Evolutionary conservation across 2,329 filamentous ascomycete genomes (phyloP).

Genomic region (Alternaria solani): DNA sequence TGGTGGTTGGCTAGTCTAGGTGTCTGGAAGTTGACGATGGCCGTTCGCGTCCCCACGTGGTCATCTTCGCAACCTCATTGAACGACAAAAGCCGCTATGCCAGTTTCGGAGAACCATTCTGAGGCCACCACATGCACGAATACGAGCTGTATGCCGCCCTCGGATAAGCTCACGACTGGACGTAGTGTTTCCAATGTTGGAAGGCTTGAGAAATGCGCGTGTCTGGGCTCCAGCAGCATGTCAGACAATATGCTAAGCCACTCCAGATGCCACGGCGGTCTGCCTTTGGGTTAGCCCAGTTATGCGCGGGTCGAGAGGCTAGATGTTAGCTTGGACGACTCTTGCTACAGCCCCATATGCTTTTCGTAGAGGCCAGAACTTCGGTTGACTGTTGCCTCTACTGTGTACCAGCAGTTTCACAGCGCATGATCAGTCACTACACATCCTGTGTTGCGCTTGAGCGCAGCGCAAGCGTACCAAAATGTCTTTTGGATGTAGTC

Average conservation of each 20-base stretch:
- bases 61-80: conserved; percentile 30
- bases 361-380: conserved; percentile 19
- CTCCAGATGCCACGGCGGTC: conserved; percentile 16
- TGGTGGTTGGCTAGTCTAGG: not conserved
- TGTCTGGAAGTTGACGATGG: conserved; percentile 12
- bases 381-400: conserved; percentile 25
- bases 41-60: conserved; percentile 35
- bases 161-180: conserved; percentile 8
- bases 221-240: conserved; percentile 13
- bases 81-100: conserved; percentile 13
- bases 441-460: conserved; percentile 32
- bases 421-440: conserved; percentile 34
- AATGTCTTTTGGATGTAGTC: conserved; percentile 46
- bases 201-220: conserved; percentile 15
- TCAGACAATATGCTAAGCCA: conserved; percentile 28
- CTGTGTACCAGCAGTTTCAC: conserved; percentile 9
- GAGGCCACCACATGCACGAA: conserved; percentile 24
- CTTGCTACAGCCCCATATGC: conserved; percentile 17
- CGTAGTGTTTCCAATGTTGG: conserved; percentile 13
- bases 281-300: conserved; percentile 22
- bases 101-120: conserved; percentile 12
- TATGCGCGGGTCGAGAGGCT: conserved; percentile 4
- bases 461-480: conserved; percentile 32
- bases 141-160: conserved; percentile 12
- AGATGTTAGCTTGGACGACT: conserved; percentile 18